These are phyloP conservation scores for Anacardium occidentale DNA, from an alignment of 345 rosid genomes.

Conservation along the genomic window DNA sequence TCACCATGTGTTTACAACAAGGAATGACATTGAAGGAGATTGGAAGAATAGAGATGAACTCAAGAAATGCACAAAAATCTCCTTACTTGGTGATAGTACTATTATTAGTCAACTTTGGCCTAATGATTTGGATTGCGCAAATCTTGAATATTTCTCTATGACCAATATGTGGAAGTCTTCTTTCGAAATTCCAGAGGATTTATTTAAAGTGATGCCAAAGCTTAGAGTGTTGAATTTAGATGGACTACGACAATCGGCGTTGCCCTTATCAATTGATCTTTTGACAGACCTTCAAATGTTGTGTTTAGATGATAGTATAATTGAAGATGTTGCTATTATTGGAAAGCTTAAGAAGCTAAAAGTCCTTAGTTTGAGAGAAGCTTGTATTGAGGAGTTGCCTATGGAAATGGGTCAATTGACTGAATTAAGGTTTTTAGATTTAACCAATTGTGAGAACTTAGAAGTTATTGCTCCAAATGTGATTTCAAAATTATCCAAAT, in stretches of 20 bases:
- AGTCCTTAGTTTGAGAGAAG: constrained; percentile 7
- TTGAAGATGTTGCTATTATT: background rate
- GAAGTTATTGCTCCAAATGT: too few relatives aligned
- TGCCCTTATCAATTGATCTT: constrained; percentile 7
- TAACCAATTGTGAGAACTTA: too few relatives aligned
- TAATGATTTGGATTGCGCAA: constrained; percentile 15
- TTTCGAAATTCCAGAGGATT: background rate
- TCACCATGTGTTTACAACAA: too few relatives aligned
- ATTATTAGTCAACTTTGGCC: too few relatives aligned
- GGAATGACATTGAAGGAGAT: too few relatives aligned
- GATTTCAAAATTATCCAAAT: too few relatives aligned
- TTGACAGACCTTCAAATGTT: constrained; percentile 16
- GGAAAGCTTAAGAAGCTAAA: constrained; percentile 17
- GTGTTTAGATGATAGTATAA: background rate
- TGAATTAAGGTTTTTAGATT: too few relatives aligned
- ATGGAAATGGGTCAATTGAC: too few relatives aligned
- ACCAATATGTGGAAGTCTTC: fast-evolving
- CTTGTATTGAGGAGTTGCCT: background rate
- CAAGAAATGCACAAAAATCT: too few relatives aligned
- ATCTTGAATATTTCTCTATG: background rate
- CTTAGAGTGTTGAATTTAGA: constrained; percentile 26
- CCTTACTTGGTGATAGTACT: too few relatives aligned
- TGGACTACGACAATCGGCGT: background rate
- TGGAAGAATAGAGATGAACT: too few relatives aligned
- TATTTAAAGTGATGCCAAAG: constrained; percentile 17